Evolutionary conservation across 306 rosid species (phyloP), one percentile per base, ranked within the genome.

Genomic region (Prinsepia uniflora): DNA sequence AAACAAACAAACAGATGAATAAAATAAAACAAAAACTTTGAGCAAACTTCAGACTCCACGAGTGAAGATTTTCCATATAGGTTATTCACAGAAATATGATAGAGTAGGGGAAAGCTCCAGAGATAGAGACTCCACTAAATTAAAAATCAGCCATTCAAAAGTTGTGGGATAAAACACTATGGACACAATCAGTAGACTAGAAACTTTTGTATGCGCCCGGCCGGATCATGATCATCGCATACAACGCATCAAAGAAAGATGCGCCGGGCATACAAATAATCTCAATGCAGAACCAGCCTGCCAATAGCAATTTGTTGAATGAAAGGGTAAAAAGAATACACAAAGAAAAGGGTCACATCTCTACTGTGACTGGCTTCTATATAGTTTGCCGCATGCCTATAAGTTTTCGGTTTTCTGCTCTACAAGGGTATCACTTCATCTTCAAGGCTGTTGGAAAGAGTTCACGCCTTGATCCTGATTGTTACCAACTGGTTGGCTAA

Each of bases 391-490:
- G 39, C 79, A 63, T 73, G 42, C 77, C 75, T 77, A 64, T 36
- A 46, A 41, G 57, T 61, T 77, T 70, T 64, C 76, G 67, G 44
- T 77, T 63, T 67, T 57, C 47, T 71, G 76, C 73, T 59, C 48
- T 72, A 59, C 14, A 63, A 74, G 63, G 49, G 63, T 34, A 47
- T 20, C 24, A 72, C 56, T 74, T 72, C 49, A 72, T 45, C 73
- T 67, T 86, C 86, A 88, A 8, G 90, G 96, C 76, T 85, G 96
- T 77, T 83, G 85, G 78, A 83, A 81, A 63, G 89, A 65, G 83
- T 76, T 81, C 34, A 65, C 66, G 70, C 87, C 99, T 81, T 87
- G 95, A 76, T 87, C 97, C 55, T 82, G 96, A 73, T 78, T 92
- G 73, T 75, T 83, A 48, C 60, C 64, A 63, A 43, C 79, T 11